Conservation (phyloP, 768 basidiomycete species). For the Phylloporus sp. region DNA sequence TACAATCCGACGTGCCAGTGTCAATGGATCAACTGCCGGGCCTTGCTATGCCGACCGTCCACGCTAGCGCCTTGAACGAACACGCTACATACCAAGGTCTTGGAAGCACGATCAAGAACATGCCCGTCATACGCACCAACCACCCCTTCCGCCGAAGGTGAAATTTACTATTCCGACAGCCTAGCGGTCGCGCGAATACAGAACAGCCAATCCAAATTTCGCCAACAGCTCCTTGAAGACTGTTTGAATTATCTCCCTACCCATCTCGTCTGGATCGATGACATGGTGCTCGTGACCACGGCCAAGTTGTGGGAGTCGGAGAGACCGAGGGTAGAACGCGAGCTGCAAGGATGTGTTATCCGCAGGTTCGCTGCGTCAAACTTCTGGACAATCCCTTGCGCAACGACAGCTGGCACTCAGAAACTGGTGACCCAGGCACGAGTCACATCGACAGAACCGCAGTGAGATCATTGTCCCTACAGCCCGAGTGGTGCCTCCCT, state of each 20-base stretch:
- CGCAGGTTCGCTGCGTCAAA: background rate
- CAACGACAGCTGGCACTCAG: background rate
- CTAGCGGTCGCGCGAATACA: no score
- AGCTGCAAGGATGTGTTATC: background rate
- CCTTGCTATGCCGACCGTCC: no score
- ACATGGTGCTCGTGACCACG: constrained; percentile 13
- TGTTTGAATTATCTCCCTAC: constrained; percentile 19
- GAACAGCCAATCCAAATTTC: background rate
- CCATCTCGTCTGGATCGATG: constrained; percentile 12
- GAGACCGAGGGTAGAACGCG: constrained; percentile 1
- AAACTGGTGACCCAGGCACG: no score
- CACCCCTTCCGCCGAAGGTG: background rate
- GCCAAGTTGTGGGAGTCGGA: constrained; percentile 12
- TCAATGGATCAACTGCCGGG: no score
- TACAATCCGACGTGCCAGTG: no score
- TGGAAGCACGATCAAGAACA: constrained; percentile 1
- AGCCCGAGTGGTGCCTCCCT: background rate
- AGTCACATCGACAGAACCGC: background rate
- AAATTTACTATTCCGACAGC: background rate
- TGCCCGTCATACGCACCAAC: background rate
- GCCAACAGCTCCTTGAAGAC: constrained; percentile 4
- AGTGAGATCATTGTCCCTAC: background rate
- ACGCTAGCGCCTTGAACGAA: no score
- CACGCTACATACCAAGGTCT: no score
- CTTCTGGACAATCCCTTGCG: background rate